Evolutionary conservation across 768 basidiomycete genomes (phyloP).

Genomic region (Rhodotorula paludigena): DNA sequence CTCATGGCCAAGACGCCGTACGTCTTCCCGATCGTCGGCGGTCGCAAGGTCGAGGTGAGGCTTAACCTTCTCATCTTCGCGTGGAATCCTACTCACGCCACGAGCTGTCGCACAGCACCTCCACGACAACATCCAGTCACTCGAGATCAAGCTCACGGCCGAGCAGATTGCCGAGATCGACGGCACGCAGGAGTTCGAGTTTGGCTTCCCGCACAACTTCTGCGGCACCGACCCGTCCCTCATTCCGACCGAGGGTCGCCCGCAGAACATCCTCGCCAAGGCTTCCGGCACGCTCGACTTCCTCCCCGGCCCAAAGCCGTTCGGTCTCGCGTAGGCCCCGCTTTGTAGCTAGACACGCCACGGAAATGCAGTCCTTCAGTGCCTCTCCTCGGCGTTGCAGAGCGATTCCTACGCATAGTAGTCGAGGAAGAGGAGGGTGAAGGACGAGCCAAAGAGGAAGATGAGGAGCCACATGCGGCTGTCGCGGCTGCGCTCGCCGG

Average conservation of each 20-base stretch:
- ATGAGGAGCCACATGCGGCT: conserved; percentile 81
- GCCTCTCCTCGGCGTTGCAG: neutral
- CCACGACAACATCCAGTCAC: conserved; percentile 54
- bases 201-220: conserved; percentile 47
- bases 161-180: conserved; percentile 61
- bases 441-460: conserved; percentile 84
- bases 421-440: conserved; percentile 88
- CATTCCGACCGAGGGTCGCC: neutral
- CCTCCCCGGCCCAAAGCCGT: neutral
- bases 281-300: neutral
- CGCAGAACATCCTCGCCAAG: neutral
- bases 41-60: conserved; percentile 34
- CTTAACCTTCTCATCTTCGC: too few species aligned
- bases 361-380: too few species aligned
- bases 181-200: conserved; percentile 69
- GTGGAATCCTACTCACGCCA: too few species aligned
- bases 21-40: conserved; percentile 35
- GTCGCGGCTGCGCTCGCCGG: conserved; percentile 77
- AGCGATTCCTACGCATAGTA: conserved; percentile 62
- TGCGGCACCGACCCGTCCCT: conserved; percentile 2
- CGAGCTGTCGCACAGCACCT: conserved; percentile 44
- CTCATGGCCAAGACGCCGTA: conserved; percentile 12
- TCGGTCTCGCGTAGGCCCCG: too few species aligned
- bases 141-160: conserved; percentile 65
- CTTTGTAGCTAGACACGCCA: too few species aligned